Evolutionary conservation across 2,329 filamentous ascomycete species (phyloP).

Genomic region (Podosphaera aphanis): DNA sequence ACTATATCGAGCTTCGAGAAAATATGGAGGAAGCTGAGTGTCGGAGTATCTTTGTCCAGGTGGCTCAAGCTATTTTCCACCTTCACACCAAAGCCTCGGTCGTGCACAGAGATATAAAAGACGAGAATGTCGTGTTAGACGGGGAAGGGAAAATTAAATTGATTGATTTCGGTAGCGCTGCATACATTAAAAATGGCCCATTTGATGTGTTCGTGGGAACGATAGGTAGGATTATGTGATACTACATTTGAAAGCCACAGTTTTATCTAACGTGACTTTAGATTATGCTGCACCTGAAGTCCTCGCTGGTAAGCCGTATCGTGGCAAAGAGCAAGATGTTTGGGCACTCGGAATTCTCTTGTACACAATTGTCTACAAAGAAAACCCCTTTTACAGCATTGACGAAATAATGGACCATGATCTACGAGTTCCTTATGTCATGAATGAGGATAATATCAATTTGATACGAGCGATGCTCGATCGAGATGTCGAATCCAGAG

Average conservation of each 20-base stretch:
- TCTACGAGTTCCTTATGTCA: conserved; percentile 65
- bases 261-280: conserved; percentile 18
- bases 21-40: conserved; percentile 95
- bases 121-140: conserved; percentile 91
- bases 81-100: conserved; percentile 76
- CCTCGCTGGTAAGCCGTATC: conserved; percentile 71
- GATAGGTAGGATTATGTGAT: conserved; percentile 43
- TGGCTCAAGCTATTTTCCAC: conserved; percentile 72
- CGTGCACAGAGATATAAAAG: conserved; percentile 95
- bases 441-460: conserved; percentile 82
- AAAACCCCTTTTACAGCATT: conserved; percentile 96
- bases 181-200: conserved; percentile 93
- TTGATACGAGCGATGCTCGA: conserved; percentile 81
- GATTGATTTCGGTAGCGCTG: conserved; percentile 93
- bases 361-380: conserved; percentile 98
- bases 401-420: conserved; percentile 98
- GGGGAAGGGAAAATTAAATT: conserved; percentile 89
- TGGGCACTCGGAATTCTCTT: conserved; percentile 93
- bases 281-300: conserved; percentile 99
- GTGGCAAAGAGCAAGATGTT: conserved; percentile 91
- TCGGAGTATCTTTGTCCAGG: conserved; percentile 84
- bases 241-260: background rate
- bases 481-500: conserved; percentile 59
- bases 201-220: conserved; percentile 98
- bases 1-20: conserved; percentile 88